phyloP scores from a whole-genome alignment of 495 filamentous ascomycete species.

The Physcia stellaris region DNA sequence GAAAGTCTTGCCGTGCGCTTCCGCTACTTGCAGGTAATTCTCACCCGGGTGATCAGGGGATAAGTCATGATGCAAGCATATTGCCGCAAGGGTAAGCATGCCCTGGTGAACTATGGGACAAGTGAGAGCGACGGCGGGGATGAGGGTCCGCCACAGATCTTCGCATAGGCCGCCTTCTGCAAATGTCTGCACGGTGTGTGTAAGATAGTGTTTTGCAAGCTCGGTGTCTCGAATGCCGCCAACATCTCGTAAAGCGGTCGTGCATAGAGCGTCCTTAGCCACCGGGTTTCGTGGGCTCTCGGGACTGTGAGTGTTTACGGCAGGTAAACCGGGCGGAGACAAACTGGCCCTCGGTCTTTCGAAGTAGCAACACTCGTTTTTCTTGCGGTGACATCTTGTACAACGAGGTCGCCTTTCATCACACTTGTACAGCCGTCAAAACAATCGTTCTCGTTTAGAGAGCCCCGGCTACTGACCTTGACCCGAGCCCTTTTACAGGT shows the following conservation, averaged over 20 bases:
- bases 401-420: constrained; percentile 3
- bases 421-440: constrained; percentile 2
- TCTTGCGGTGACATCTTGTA: constrained; percentile 6
- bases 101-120: constrained; percentile 3
- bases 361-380: neutral
- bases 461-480: neutral
- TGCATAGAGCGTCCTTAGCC: neutral
- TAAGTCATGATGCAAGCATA: constrained; percentile 5
- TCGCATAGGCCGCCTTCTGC: neutral
- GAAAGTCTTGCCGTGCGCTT: constrained; percentile 6
- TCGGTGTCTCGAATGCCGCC: neutral
- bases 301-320: neutral
- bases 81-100: constrained; percentile 4
- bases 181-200: constrained; percentile 2
- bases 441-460: constrained; percentile 4
- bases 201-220: constrained; percentile 6
- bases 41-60: neutral
- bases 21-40: constrained; percentile 1
- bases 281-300: constrained; percentile 1
- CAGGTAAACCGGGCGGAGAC: neutral
- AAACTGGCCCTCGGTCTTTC: neutral
- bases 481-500: constrained; percentile 4
- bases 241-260: neutral
- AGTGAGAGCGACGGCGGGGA: constrained; percentile 2
- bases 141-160: constrained; percentile 1